Evolutionary conservation across 208 protist species (phyloP), one percentile per base, ranked within the genome.

Genomic region (Crithidia thermophila): DNA sequence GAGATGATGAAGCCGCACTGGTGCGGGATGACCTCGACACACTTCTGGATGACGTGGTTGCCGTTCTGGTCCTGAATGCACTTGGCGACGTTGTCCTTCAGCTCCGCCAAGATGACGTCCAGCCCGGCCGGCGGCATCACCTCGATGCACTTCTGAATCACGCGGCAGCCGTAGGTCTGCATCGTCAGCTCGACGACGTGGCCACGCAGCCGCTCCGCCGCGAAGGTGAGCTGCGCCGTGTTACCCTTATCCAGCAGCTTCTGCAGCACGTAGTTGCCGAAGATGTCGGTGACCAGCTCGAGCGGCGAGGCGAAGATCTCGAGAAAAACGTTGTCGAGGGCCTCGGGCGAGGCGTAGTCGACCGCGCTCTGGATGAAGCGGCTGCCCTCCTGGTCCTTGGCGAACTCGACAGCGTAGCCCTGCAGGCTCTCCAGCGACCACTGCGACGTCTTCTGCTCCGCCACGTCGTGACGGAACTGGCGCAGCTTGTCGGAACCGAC

Each of bases 41-140:
- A 99, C 74, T 99, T 99, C 81, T 99, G 98, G 27, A 99, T 97
- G 18, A 99, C 98, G 83, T 99, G 98, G 82, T 99, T 99, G 42
- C 98, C 98, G 79, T 99, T 99, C 82, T 99, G 98, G 67, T 99
- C 98, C 58, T 98, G 97, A 30, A 99, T 98, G 70, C 98, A 99
- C 55, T 90, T 85, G 25, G 98, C 82, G 10, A 99, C 96, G 78
- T 98, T 88, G 39, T 90, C 94, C 57, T 98, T 81, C 13, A 99
- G 89, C 84, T 99, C 98, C 0, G 81, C 46, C 13, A 98, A 70
- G 50, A 94, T 87, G 57, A 98, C 82, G 20, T 93, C 81, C 57
- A 97, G 79, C 46, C 94, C 91, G 4, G 84, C 82, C 9, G 57
- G 64, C 9, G 88, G 82, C 81, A 98, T 91, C 46, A 97, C 85